Base-by-base conservation (phyloP, 1,284 basidiomycete genomes). In the Pseudozyma sp. region DNA sequence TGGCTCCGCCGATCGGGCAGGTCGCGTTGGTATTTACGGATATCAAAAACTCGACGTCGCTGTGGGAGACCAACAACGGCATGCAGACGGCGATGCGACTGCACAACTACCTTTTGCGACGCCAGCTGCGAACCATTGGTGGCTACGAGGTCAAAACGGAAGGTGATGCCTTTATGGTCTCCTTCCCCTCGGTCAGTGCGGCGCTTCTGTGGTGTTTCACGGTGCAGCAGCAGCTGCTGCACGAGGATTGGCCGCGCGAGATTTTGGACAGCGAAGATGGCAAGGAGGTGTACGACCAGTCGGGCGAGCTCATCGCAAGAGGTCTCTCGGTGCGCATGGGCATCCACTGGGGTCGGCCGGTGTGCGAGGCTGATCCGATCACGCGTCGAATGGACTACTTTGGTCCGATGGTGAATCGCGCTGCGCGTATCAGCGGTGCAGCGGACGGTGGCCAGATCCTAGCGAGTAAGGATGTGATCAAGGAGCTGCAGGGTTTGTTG, bases 81-180 rank as follows among this genome's bases (percentile, higher is more conserved):
- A 99, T 99, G 96, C 91, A 92, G 46, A 92, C 92, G 0, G 95
- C 96, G 1, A 97, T 98, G 89, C 90, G 91, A 40, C 86, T 94
- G 81, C 97, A 99, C 86, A 97, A 98, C 84, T 89, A 87, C 65
- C 87, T 98, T 14, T 88, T 99, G 63, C 90, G 96, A 24, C 89
- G 95, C 10, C 91, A 93, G 75, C 86, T 99, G 45, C 90, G 96
- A 34, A 88, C 92, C 54, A 96, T 95, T 81, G 95, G 94, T 44
- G 97, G 97, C 0, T 99, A 98, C 85, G 95, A 99, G 86, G 96
- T 98, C 80, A 99, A 99, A 86, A 99, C 97, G 19, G 97, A 99
- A 91, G 97, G 97, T 39, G 97, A 99, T 82, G 91, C 96, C 0
- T 99, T 99, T 87, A 97, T 99, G 93, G 95, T 96, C 50, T 95